phyloP scores from a whole-genome alignment of 495 filamentous ascomycete species.

The Copromyces sp. region DNA sequence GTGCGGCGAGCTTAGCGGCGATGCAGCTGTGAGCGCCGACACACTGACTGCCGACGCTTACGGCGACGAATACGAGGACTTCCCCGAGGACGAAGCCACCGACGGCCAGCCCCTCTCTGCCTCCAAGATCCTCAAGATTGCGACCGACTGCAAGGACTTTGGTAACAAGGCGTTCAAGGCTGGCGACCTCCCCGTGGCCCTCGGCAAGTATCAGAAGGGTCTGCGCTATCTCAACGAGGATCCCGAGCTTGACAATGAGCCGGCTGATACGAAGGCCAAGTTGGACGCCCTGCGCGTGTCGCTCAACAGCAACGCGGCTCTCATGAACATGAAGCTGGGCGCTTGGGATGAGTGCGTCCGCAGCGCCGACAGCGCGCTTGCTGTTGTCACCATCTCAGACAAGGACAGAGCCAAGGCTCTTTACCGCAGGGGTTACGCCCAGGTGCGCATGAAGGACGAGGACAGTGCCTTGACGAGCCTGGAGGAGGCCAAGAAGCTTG shows the following conservation, averaged over 20 bases:
- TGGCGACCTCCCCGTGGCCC: conserved; percentile 54
- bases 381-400: conserved; percentile 52
- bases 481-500: conserved; percentile 62
- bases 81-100: conserved; percentile 68
- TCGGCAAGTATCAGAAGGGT: conserved; percentile 97
- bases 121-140: conserved; percentile 62
- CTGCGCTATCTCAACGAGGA: conserved; percentile 90
- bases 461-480: conserved; percentile 71
- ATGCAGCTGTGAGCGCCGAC: conserved; percentile 50
- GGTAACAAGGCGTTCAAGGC: conserved; percentile 88
- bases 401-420: conserved; percentile 81
- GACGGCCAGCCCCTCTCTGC: conserved; percentile 43
- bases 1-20: conserved; percentile 74
- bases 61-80: conserved; percentile 93
- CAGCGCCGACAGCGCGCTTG: conserved; percentile 64
- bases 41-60: conserved; percentile 63
- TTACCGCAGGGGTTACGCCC: conserved; percentile 70
- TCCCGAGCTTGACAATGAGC: conserved; percentile 59
- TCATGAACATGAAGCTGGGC: conserved; percentile 67
- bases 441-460: conserved; percentile 69
- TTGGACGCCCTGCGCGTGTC: conserved; percentile 50
- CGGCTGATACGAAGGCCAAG: conserved; percentile 52
- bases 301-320: conserved; percentile 32
- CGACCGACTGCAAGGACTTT: conserved; percentile 78
- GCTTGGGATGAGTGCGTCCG: conserved; percentile 57